Evolutionary conservation across 257 asterid genomes (phyloP), one percentile per base, ranked within the genome.

Genomic region (Primulina tabacum): DNA sequence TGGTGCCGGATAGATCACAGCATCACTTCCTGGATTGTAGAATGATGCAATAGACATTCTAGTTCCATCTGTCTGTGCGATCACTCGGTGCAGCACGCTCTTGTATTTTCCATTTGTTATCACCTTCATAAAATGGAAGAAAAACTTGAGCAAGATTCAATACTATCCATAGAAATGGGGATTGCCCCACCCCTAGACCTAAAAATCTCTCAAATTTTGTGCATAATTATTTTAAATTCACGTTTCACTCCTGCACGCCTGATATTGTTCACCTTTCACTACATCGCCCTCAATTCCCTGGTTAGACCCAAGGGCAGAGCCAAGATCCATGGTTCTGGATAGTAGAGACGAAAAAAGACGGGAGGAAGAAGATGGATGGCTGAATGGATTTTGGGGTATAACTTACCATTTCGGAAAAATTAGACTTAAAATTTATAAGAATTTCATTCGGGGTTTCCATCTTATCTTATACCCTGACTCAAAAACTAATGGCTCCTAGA

Each of bases 11-110:
- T 69, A 86, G 53, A 86, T 86, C 60, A 86, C 83, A 0, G 87
- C 89, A 24, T 84, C 92, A 14, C 79, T 80, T 11, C 89, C 89
- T 3, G 92, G 89, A 34, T 86, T 86, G 82, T 86, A 86, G 79
- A 86, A 86, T 5, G 92, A 86, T 0, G 92, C 92, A 1, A 86
- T 61, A 0, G 92, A 86, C 92, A 84, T 86, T 6, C 92, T 77
- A 56, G 69, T 69, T 6, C 89, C 92, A 7, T 84, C 87, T 1
- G 89, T 65, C 68, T 86, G 91, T 12, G 87, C 91, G 1, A 86
- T 57, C 69, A 86, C 91, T 17, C 91, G 70, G 72, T 84, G 92
- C 83, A 80, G 20, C 63, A 86, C 79, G 10, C 89, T 83, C 86
- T 86, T 86, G 82, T 86, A 86, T 79, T 78, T 86, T 1, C 92